phyloP scores from a whole-genome alignment of 495 filamentous ascomycete species.

The Penicillium arizonense region DNA sequence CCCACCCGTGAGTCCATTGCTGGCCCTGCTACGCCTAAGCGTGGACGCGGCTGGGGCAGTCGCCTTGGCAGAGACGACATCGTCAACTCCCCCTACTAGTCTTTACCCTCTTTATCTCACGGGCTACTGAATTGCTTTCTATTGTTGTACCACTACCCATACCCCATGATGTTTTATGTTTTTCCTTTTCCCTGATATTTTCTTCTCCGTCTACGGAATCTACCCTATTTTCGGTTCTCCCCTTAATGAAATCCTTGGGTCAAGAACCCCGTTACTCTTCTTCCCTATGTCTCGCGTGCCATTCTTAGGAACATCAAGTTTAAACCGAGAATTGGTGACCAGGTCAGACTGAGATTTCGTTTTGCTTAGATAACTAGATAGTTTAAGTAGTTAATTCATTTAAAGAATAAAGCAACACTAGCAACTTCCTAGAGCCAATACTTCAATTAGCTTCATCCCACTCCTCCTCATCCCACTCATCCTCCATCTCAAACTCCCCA shows the following conservation, averaged over 20 bases:
- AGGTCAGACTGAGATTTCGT: not conserved
- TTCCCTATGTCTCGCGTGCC: not conserved
- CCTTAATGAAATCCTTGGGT: not conserved
- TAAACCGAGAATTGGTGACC: not conserved
- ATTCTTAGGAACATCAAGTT: not conserved
- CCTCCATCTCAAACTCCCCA: not conserved
- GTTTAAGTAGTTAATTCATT: not conserved
- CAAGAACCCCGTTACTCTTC: not conserved
- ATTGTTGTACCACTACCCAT: constrained; percentile 35
- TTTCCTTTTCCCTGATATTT: constrained; percentile 10
- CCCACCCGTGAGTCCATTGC: constrained; percentile 93
- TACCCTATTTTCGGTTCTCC: not conserved
- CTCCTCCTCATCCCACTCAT: not conserved
- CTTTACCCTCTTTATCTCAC: constrained; percentile 4
- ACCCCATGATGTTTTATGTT: constrained; percentile 35
- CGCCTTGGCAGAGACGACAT: constrained; percentile 71
- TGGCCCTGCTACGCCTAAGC: constrained; percentile 55
- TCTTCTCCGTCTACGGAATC: not conserved
- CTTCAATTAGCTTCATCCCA: not conserved
- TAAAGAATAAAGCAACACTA: no score
- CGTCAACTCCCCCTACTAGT: constrained; percentile 80
- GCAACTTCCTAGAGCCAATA: no score
- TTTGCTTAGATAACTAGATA: not conserved
- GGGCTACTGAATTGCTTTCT: constrained; percentile 6
- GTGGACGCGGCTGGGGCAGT: constrained; percentile 45